Evolutionary conservation across 805 yeast genomes (phyloP), one percentile per base, ranked within the genome.

Genomic region (Zygosaccharomyces pseudorouxii): DNA sequence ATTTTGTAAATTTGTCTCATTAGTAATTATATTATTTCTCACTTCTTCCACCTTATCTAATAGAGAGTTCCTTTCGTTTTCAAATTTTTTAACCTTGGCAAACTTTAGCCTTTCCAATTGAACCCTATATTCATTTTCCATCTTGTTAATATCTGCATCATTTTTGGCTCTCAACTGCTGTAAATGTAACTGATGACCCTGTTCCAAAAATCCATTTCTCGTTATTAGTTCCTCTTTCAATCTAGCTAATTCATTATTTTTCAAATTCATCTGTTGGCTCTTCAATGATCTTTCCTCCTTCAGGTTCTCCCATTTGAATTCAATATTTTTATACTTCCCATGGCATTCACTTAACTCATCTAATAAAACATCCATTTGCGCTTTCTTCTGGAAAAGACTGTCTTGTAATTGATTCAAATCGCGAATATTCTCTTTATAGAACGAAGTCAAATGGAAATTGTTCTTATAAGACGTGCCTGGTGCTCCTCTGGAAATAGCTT

Each of bases 31-130:
- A 36, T 57, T 58, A 42, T 50, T 37, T 46, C 62, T 58, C 12
- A 69, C 56, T 14, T 63, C 66, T 11, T 64, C 66, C 1, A 72
- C 62, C 47, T 72, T 52, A 28, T 56, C 42, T 36, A 52, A 25
- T 30, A 70, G 41, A 20, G 50, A 44, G 4, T 53, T 57, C 47
- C 71, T 71, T 39, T 65, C 58, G 7, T 54, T 48, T 38, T 71
- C 65, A 25, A 64, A 60, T 35, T 64, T 57, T 16, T 56, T 56
- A 4, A 68, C 67, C 45, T 71, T 73, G 12, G 59, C 58, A 5
- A 65, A 56, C 29, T 75, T 67, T 5, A 74, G 51, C 1, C 56
- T 47, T 36, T 77, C 77, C 1, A 79, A 68, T 55, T 74, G 65
- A 0, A 51, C 30, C 16, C 61, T 55, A 48, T 69, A 72, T 3